Conservation (phyloP, 2,329 filamentous ascomycete genomes). For the Microdochium paspali region DNA sequence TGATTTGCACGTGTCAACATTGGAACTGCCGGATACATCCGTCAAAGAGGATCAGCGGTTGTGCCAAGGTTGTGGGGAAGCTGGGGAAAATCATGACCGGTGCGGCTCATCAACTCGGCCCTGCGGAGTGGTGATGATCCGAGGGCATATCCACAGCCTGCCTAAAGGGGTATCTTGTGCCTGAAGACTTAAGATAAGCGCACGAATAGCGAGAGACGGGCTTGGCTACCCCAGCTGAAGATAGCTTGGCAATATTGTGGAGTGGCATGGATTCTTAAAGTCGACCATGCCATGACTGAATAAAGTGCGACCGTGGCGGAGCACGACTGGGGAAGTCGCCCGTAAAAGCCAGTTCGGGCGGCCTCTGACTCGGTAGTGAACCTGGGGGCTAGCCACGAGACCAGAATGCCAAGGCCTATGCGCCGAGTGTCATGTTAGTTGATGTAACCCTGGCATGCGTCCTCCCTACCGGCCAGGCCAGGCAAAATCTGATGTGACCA, state of each 20-base stretch:
- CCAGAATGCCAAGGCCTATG: background rate
- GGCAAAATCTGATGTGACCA: too few relatives aligned
- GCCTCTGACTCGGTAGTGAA: background rate
- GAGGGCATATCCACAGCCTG: background rate
- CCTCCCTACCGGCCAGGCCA: too few relatives aligned
- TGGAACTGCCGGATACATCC: background rate
- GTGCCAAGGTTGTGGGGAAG: background rate
- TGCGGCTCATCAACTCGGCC: background rate
- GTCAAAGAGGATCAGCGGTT: background rate
- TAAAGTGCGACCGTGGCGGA: too few relatives aligned
- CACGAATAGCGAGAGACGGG: too few relatives aligned
- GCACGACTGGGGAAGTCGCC: too few relatives aligned
- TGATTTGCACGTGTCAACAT: background rate
- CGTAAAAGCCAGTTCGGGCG: background rate
- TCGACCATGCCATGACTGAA: too few relatives aligned
- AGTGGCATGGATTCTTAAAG: too few relatives aligned
- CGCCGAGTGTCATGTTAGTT: background rate
- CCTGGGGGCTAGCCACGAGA: background rate
- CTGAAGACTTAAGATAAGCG: background rate
- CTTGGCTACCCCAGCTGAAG: too few relatives aligned
- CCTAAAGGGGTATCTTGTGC: background rate
- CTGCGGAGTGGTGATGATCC: background rate
- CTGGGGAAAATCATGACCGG: background rate
- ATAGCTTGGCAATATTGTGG: too few relatives aligned
- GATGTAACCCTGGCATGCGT: too few relatives aligned